Evolutionary conservation across 2,329 filamentous ascomycete genomes (phyloP).

Genomic region (Diaporthe citri): DNA sequence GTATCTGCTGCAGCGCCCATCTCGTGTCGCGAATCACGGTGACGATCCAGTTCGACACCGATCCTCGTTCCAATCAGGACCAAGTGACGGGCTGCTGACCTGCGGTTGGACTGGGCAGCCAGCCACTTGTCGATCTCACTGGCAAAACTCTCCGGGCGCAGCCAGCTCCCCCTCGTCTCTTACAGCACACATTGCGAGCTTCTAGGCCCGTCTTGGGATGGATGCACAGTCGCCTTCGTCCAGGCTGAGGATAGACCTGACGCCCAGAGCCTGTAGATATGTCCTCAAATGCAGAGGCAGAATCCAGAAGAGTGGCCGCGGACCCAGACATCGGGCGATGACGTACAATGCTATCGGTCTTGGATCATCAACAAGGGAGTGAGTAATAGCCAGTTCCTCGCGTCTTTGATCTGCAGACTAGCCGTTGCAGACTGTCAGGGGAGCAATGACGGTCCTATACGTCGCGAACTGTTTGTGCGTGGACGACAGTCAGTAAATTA

Average conservation of each 20-base stretch:
- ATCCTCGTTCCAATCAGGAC: background rate
- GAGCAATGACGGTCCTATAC: background rate
- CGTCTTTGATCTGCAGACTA: background rate
- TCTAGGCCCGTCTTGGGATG: slow-evolving; percentile 2
- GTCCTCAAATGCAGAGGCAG: background rate
- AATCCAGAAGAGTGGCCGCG: background rate
- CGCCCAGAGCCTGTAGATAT: background rate
- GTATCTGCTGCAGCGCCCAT: background rate
- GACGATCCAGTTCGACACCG: background rate
- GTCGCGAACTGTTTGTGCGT: too few relatives aligned
- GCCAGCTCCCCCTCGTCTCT: background rate
- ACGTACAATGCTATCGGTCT: background rate
- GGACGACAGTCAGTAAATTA: too few relatives aligned
- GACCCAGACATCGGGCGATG: background rate
- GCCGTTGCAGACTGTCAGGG: background rate
- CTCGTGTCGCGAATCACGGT: background rate
- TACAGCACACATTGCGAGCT: slow-evolving; percentile 4
- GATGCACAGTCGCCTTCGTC: background rate
- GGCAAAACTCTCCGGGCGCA: background rate
- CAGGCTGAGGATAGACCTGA: slow-evolving; percentile 7
- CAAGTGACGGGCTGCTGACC: background rate
- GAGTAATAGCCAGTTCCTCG: background rate
- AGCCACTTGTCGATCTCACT: background rate
- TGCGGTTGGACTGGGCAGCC: background rate
- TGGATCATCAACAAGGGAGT: background rate